Base-by-base conservation (phyloP, 768 basidiomycete genomes). In the Collybiopsis confluens region DNA sequence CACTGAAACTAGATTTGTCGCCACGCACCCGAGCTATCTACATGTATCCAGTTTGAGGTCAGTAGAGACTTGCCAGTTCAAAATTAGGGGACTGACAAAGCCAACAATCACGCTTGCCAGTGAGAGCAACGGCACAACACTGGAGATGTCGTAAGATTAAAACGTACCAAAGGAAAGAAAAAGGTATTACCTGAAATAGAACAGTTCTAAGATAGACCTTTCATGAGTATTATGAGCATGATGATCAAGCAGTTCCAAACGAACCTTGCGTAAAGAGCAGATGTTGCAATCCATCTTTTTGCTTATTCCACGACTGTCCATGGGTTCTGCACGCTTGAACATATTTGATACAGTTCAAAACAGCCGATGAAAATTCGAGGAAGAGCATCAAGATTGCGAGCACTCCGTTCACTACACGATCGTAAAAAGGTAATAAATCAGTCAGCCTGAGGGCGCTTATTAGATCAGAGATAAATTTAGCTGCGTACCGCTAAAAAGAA, bases 21-120 rank as follows among this genome's bases (percentile, higher is more conserved):
- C n/a, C 18, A 53, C 52, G 23, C 33, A 64, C 63, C 20, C 61
- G 63, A 18, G 64, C 61, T 38, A 56, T 49, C 63, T 64, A 33
- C 21, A 16, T 23, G 18, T 18, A 27, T 11, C 5, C 13, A 37
- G 33, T 10, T 24, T 15, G 15, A 27, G 18, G 11, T 36, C 54
- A 40, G 40, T 28, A 23, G 20, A 46, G 15, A 16, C n/a, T n/a
- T n/a, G 40, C 10, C 40, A 33, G 6, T 23, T 20, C 45, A 45
- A 33, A 33, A 33, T 33, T 5, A 21, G 20, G 42, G 36, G 11
- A 45, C 52, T 53, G 15, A 53, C 52, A 45, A 53, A 53, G 18
- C 45, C 45, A 13, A 53, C 42, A 24, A 53, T 53, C 15, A 53
- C 52, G 4, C 42, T 43, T 5, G 52, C 52, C 3, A 43, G 35